A percentile compares a stretch with the other conserved stretches of the same genome.
phyloP scores from a whole-genome alignment of 176 grass and related monocot species.

The Cenchrus purpureus region DNA sequence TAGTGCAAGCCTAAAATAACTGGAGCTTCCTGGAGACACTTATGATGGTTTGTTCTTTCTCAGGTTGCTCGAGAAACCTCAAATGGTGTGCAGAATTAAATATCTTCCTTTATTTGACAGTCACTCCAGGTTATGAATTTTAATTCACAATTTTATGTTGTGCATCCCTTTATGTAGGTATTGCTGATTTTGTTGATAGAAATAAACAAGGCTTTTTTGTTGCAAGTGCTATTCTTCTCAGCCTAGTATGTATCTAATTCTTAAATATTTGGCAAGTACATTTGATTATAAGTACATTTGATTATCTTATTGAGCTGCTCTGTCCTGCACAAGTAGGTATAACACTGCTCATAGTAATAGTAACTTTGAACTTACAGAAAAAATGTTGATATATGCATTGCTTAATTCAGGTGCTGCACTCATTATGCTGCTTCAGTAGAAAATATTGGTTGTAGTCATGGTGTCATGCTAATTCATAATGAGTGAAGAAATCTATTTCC shows the following conservation, averaged over 20 bases:
- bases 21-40: conserved; percentile 37
- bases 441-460: conserved; percentile 9
- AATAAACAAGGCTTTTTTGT: conserved; percentile 78
- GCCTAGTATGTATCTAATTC: conserved; percentile 64
- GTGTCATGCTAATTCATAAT: not conserved
- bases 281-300: no score
- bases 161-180: conserved; percentile 53
- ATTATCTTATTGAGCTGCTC: conserved; percentile 18
- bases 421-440: not conserved
- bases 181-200: conserved; percentile 80
- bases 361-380: conserved; percentile 17
- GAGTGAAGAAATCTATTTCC: not conserved
- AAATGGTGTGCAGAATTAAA: conserved; percentile 57
- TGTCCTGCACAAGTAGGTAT: conserved; percentile 28
- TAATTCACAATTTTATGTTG: conserved; percentile 3
- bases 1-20: conserved; percentile 42
- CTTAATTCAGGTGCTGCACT: not conserved
- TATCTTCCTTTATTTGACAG: conserved; percentile 24
- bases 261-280: conserved; percentile 40
- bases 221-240: conserved; percentile 84
- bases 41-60: conserved; percentile 51
- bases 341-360: not conserved
- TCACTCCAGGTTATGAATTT: conserved; percentile 3
- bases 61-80: conserved; percentile 75
- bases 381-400: not conserved